Percentiles rank a stretch among this genome's conserved stretches.
phyloP scores from a whole-genome alignment of 106 monocot genomes.

The Triglochin maritima region DNA sequence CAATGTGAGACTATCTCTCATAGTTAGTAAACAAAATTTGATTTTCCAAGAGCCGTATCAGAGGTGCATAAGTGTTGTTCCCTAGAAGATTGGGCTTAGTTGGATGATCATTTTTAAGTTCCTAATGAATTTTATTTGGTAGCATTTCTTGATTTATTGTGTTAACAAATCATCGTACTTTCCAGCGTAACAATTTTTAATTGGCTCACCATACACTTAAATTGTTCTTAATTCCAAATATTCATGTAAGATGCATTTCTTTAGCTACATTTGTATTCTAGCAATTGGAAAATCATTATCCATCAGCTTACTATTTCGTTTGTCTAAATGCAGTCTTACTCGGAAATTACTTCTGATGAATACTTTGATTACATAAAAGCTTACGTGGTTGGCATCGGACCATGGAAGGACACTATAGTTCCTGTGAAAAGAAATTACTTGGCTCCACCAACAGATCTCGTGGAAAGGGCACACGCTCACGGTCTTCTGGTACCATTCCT shows the following conservation, averaged over 20 bases:
- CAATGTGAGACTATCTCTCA: too few relatives aligned
- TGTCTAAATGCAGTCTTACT: constrained; percentile 11
- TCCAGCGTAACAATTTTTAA: too few relatives aligned
- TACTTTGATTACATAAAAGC: constrained; percentile 11
- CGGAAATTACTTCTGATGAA: constrained; percentile 13
- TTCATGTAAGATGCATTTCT: neutral
- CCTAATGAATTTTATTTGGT: too few relatives aligned
- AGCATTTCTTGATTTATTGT: too few relatives aligned
- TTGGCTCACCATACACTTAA: neutral
- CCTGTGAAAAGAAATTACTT: constrained; percentile 5
- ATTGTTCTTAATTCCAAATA: neutral
- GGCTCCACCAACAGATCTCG: neutral
- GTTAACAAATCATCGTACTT: too few relatives aligned
- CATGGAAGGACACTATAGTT: constrained; percentile 15
- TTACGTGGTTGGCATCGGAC: constrained; percentile 12
- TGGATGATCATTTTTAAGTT: too few relatives aligned
- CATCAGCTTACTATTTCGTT: neutral
- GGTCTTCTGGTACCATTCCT: neutral
- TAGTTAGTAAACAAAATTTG: too few relatives aligned
- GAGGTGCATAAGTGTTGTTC: too few relatives aligned
- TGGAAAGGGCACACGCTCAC: neutral
- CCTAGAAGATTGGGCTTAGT: too few relatives aligned
- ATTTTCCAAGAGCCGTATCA: too few relatives aligned
- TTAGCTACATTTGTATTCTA: neutral
- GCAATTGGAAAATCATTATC: too few relatives aligned